These are phyloP conservation scores for Cryphonectria japonica DNA, from an alignment of 2,329 filamentous ascomycete genomes.

Conservation along the genomic window DNA sequence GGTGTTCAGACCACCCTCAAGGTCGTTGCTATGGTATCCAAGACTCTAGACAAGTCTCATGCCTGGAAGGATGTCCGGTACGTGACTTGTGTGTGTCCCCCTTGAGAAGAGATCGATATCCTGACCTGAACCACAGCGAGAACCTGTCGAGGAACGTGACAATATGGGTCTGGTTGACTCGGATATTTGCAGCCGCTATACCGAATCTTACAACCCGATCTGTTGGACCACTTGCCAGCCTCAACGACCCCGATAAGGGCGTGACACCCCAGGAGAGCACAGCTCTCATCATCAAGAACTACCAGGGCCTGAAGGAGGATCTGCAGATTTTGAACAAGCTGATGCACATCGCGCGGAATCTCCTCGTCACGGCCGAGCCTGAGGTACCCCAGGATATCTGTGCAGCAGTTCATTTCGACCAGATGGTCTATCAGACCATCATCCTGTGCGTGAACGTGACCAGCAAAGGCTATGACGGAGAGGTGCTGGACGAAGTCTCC, in stretches of 20 bases:
- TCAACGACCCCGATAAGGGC: conserved; percentile 58
- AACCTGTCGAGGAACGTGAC: conserved; percentile 64
- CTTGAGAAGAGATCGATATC: neutral
- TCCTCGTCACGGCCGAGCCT: conserved; percentile 66
- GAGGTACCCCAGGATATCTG: conserved; percentile 69
- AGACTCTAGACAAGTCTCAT: conserved; percentile 67
- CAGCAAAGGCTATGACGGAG: conserved; percentile 68
- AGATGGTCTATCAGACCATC: conserved; percentile 68
- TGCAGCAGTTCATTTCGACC: conserved; percentile 66
- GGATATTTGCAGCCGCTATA: conserved; percentile 64
- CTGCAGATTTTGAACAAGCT: conserved; percentile 67
- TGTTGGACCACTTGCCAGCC: conserved; percentile 57
- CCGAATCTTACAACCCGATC: conserved; percentile 64
- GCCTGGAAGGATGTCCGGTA: conserved; percentile 64
- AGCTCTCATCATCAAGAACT: conserved; percentile 65
- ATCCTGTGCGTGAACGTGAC: conserved; percentile 69
- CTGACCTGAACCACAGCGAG: conserved; percentile 47
- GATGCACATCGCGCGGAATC: conserved; percentile 68
- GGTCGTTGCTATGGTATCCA: conserved; percentile 61
- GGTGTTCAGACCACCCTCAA: conserved; percentile 59
- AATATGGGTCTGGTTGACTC: conserved; percentile 68
- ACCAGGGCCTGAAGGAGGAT: conserved; percentile 63
- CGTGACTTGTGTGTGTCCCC: conserved; percentile 25
- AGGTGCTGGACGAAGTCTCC: conserved; percentile 62
- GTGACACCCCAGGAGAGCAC: conserved; percentile 66